A percentile compares a stretch with the other conserved stretches of the same genome.
These are phyloP conservation scores for Fusarium floridanum DNA, from an alignment of 2,329 filamentous ascomycete species.

Conservation along the genomic window DNA sequence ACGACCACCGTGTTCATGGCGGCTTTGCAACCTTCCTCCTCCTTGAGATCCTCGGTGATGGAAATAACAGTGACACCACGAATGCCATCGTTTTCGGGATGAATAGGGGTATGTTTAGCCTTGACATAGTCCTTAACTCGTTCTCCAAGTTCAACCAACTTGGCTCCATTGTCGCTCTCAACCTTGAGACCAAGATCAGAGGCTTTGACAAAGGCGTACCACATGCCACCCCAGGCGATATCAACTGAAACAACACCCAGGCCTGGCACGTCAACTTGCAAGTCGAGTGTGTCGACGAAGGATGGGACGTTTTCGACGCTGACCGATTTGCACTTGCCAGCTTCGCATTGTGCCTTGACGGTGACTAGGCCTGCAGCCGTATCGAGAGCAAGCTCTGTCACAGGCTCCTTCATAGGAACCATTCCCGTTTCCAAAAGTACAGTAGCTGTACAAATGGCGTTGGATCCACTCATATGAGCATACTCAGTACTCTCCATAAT, in stretches of 20 bases:
- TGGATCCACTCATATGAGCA: constrained; percentile 56
- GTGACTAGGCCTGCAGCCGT: constrained; percentile 59
- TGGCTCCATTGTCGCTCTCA: constrained; percentile 42
- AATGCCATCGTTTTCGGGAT: constrained; percentile 59
- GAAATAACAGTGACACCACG: constrained; percentile 55
- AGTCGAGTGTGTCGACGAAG: constrained; percentile 57
- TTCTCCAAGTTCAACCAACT: constrained; percentile 58
- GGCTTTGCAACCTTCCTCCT: constrained; percentile 40
- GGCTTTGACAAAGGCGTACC: constrained; percentile 57
- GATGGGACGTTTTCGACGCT: constrained; percentile 60
- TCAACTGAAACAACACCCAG: constrained; percentile 57
- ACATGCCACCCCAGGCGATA: constrained; percentile 62
- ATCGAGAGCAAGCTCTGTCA: constrained; percentile 56
- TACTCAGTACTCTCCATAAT: constrained; percentile 64
- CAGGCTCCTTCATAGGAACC: constrained; percentile 59
- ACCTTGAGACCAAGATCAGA: constrained; percentile 52
- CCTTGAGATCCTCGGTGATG: constrained; percentile 53
- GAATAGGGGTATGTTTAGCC: constrained; percentile 52
- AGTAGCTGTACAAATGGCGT: constrained; percentile 59
- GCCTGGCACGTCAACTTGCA: constrained; percentile 55
- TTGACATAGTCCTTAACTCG: constrained; percentile 56
- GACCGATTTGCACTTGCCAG: constrained; percentile 59
- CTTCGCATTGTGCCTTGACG: constrained; percentile 56
- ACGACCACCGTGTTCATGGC: constrained; percentile 59
- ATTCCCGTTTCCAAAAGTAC: constrained; percentile 63